Percentiles rank a stretch among this genome's conserved stretches.
Evolutionary conservation across 2,329 filamentous ascomycete genomes (phyloP).

Genomic region (Cordyceps cateniannulata): DNA sequence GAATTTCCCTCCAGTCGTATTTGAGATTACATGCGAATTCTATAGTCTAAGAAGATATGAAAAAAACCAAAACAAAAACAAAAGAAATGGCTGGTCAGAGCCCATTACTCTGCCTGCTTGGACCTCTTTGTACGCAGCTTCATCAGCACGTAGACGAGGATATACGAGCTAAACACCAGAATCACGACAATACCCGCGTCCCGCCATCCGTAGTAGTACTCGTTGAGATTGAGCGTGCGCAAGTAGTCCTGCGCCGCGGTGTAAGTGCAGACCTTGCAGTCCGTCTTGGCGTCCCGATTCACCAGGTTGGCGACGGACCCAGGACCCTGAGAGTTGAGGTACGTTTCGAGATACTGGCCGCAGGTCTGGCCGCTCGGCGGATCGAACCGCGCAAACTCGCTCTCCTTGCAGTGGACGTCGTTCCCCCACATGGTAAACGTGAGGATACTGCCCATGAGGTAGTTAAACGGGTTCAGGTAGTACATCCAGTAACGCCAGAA

Average conservation of each 20-base stretch:
- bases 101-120: slow-evolving; percentile 36
- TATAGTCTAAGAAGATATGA: neutral
- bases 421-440: slow-evolving; percentile 43
- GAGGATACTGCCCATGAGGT: slow-evolving; percentile 51
- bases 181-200: slow-evolving; percentile 54
- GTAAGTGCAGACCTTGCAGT: slow-evolving; percentile 58
- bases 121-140: slow-evolving; percentile 42
- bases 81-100: neutral
- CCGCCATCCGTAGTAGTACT: slow-evolving; percentile 61
- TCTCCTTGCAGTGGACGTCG: slow-evolving; percentile 37
- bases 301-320: slow-evolving; percentile 45
- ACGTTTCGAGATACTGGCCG: slow-evolving; percentile 47
- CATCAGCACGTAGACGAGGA: slow-evolving; percentile 38
- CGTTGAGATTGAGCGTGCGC: slow-evolving; percentile 48
- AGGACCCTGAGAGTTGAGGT: slow-evolving; percentile 34
- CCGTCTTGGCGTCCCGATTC: slow-evolving; percentile 51
- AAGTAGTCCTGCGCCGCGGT: slow-evolving; percentile 53
- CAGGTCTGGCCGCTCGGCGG: slow-evolving; percentile 49
- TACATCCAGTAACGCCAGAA: slow-evolving; percentile 68
- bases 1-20: neutral
- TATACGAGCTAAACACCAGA: slow-evolving; percentile 50
- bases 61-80: neutral
- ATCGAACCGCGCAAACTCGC: slow-evolving; percentile 46
- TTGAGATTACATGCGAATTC: neutral
- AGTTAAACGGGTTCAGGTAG: slow-evolving; percentile 56